These are phyloP conservation scores for Tetracentron sinense DNA, from an alignment of 164 flowering plant species.

Conservation along the genomic window DNA sequence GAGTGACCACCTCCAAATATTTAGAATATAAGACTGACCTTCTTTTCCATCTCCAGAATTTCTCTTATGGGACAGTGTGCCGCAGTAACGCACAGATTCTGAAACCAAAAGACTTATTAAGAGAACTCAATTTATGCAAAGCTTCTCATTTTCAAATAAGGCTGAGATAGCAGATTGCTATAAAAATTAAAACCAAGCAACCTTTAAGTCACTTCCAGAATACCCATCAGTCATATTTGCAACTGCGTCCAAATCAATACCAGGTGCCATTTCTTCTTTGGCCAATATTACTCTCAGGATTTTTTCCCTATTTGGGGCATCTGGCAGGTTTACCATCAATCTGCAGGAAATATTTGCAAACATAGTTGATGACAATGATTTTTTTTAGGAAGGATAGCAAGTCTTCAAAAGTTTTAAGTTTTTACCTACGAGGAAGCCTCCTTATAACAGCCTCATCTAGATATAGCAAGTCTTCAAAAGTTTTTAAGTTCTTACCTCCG, in stretches of 20 bases:
- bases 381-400: not conserved
- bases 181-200: constrained; percentile 18
- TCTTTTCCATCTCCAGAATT: constrained; percentile 69
- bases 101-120: constrained; percentile 25
- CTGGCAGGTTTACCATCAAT: constrained; percentile 95
- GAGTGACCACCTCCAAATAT: too few relatives aligned
- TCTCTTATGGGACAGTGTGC: constrained; percentile 78
- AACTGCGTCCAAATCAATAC: constrained; percentile 71
- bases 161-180: not conserved
- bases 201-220: constrained; percentile 98
- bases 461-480: too few relatives aligned
- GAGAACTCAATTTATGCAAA: constrained; percentile 4
- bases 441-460: constrained; percentile 87
- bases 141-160: not conserved
- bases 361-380: not conserved
- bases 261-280: constrained; percentile 76
- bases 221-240: constrained; percentile 94
- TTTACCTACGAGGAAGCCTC: constrained; percentile 89
- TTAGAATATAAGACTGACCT: constrained; percentile 33
- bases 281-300: constrained; percentile 74
- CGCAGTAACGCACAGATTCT: constrained; percentile 79
- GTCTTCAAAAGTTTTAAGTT: not conserved
- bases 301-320: constrained; percentile 77
- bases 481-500: too few relatives aligned
- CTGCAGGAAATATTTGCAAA: constrained; percentile 34